phyloP scores from a whole-genome alignment of 495 filamentous ascomycete species.

The Podospora bellae-mahoneyi region DNA sequence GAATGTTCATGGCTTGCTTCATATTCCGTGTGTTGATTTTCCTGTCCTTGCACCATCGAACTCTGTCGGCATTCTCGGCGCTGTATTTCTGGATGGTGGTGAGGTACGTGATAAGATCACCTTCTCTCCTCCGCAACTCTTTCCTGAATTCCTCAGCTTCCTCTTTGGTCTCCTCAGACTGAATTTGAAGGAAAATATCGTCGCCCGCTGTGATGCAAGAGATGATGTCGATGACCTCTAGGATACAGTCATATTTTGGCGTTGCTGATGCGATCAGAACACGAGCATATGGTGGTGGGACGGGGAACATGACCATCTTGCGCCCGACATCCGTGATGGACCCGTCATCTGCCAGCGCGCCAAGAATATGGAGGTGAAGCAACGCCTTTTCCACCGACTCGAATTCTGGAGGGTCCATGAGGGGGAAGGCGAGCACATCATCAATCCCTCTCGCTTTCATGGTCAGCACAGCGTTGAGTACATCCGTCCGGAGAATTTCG shows the following conservation, averaged over 20 bases:
- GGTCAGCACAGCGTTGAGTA: slow-evolving; percentile 78
- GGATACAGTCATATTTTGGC: slow-evolving; percentile 63
- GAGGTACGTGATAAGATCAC: slow-evolving; percentile 85
- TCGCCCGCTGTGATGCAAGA: slow-evolving; percentile 79
- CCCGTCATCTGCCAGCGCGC: slow-evolving; percentile 69
- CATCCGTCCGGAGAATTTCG: slow-evolving; percentile 87
- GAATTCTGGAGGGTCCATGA: slow-evolving; percentile 75
- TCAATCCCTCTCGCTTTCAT: slow-evolving; percentile 91
- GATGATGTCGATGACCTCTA: slow-evolving; percentile 88
- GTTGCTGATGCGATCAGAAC: slow-evolving; percentile 78
- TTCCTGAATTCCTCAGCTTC: slow-evolving; percentile 67
- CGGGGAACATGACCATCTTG: slow-evolving; percentile 76
- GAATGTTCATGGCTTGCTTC: slow-evolving; percentile 67
- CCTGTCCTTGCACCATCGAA: slow-evolving; percentile 72
- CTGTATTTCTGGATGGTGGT: slow-evolving; percentile 79
- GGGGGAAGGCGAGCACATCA: slow-evolving; percentile 77
- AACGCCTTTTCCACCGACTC: slow-evolving; percentile 81
- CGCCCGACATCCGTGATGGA: slow-evolving; percentile 68
- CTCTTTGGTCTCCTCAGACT: slow-evolving; percentile 77
- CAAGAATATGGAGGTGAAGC: slow-evolving; percentile 71
- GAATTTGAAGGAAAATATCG: slow-evolving; percentile 78
- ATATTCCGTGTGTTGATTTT: slow-evolving; percentile 81
- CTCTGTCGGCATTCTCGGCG: slow-evolving; percentile 67
- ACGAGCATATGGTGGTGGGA: slow-evolving; percentile 76
- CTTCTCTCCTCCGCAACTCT: slow-evolving; percentile 75